A percentile compares a stretch with the other conserved stretches of the same genome.
These are phyloP conservation scores for Rhizophagus clarus DNA, from an alignment of 192 early-diverging fungal genomes.

Conservation along the genomic window DNA sequence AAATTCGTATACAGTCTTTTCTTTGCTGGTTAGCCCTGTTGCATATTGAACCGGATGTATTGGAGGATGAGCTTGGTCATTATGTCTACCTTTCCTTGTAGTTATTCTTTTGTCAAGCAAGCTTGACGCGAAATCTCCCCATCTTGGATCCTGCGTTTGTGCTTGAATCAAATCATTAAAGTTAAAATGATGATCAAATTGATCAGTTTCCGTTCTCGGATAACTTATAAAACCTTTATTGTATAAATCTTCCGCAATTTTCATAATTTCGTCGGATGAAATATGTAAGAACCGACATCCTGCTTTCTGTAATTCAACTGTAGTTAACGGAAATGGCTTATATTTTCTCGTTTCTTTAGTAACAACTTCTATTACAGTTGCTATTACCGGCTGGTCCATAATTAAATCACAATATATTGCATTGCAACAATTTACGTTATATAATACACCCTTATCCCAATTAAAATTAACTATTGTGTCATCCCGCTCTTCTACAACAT, in stretches of 20 bases:
- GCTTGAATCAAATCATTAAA: constrained; percentile 64
- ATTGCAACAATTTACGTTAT: constrained; percentile 72
- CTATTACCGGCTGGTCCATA: constrained; percentile 47
- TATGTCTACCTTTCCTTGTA: constrained; percentile 82
- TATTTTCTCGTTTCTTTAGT: constrained; percentile 79
- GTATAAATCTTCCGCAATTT: constrained; percentile 87
- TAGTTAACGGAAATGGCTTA: constrained; percentile 91
- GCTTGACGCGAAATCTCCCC: constrained; percentile 47
- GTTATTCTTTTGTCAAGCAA: constrained; percentile 64
- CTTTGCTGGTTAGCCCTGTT: constrained; percentile 44
- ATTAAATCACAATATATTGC: constrained; percentile 29
- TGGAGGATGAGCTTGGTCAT: constrained; percentile 98
- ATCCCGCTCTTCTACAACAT: constrained; percentile 58
- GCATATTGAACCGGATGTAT: constrained; percentile 84
- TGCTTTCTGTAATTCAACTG: constrained; percentile 90
- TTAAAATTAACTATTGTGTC: constrained; percentile 59
- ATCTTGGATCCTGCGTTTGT: constrained; percentile 47
- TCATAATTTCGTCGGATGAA: constrained; percentile 80
- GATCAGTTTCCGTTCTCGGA: constrained; percentile 95
- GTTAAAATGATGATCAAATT: constrained; percentile 79
- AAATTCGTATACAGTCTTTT: constrained; percentile 82
- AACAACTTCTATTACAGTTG: constrained; percentile 59
- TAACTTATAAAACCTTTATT: constrained; percentile 90
- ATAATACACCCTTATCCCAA: constrained; percentile 73
- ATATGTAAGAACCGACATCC: constrained; percentile 72